Evolutionary conservation across 2,329 filamentous ascomycete species (phyloP).

Genomic region (Apiospora malaysiana): DNA sequence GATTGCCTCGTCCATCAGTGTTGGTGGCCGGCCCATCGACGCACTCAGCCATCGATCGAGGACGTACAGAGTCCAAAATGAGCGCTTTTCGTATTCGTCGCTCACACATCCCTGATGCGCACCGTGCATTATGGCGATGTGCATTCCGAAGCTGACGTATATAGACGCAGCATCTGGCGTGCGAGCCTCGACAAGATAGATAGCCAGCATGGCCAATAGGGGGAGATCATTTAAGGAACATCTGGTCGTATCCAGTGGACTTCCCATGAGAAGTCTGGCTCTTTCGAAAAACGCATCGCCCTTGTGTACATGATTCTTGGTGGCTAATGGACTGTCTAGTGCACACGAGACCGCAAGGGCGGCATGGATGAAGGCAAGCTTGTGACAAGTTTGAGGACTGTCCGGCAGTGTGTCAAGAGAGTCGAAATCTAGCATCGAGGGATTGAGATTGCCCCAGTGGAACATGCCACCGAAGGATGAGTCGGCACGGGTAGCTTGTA

Average conservation of each 20-base stretch:
- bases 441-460: slow-evolving; percentile 52
- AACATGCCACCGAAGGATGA: slow-evolving; percentile 54
- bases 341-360: slow-evolving; percentile 49
- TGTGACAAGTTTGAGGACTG: slow-evolving; percentile 36
- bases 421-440: slow-evolving; percentile 31
- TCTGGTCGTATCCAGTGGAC: slow-evolving; percentile 51
- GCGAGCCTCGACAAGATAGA: slow-evolving; percentile 57
- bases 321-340: slow-evolving; percentile 39
- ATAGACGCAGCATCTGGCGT: slow-evolving; percentile 55
- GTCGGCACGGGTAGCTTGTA: slow-evolving; percentile 51
- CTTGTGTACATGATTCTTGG: slow-evolving; percentile 39
- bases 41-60: slow-evolving; percentile 56
- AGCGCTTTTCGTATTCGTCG: slow-evolving; percentile 51
- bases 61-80: slow-evolving; percentile 60
- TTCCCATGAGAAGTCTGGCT: slow-evolving; percentile 51
- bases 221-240: slow-evolving; percentile 51
- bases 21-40: slow-evolving; percentile 55
- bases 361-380: slow-evolving; percentile 52
- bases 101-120: slow-evolving; percentile 49
- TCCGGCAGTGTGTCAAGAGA: slow-evolving; percentile 3
- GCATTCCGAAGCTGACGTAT: slow-evolving; percentile 53
- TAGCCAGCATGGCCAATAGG: slow-evolving; percentile 52
- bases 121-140: slow-evolving; percentile 55
- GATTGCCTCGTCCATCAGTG: slow-evolving; percentile 54
- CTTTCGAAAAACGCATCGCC: slow-evolving; percentile 53